These are phyloP conservation scores for Collybia sp. DNA, from an alignment of 768 basidiomycete genomes.

Conservation along the genomic window DNA sequence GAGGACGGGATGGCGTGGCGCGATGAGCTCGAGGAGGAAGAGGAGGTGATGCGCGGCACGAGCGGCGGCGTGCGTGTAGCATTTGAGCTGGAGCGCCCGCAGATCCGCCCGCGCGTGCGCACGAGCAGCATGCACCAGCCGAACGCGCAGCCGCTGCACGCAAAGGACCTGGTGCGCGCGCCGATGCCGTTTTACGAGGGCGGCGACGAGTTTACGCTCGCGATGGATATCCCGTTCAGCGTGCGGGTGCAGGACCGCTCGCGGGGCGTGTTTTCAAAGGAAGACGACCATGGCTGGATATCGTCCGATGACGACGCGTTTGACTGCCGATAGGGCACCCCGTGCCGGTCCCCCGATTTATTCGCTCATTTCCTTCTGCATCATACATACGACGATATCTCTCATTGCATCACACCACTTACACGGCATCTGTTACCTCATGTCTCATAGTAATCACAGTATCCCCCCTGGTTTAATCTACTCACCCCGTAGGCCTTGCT, in stretches of 20 bases:
- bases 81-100: slow-evolving; percentile 21
- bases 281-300: background rate
- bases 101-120: slow-evolving; percentile 27
- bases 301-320: background rate
- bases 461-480: too few relatives aligned
- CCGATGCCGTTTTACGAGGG: slow-evolving; percentile 7
- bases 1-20: slow-evolving; percentile 18
- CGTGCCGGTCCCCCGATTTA: too few relatives aligned
- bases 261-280: background rate
- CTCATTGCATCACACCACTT: too few relatives aligned
- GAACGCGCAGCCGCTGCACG: slow-evolving; percentile 10
- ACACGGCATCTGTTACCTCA: too few relatives aligned
- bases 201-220: slow-evolving; percentile 39
- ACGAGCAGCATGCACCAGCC: slow-evolving; percentile 26
- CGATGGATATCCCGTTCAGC: slow-evolving; percentile 34
- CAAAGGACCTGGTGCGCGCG: background rate
- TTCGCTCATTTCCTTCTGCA: too few relatives aligned
- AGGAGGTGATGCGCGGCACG: background rate
- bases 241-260: slow-evolving; percentile 7
- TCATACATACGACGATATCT: too few relatives aligned
- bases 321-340: background rate
- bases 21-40: slow-evolving; percentile 10
- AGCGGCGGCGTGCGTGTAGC: slow-evolving; percentile 7
- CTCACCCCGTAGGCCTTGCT: too few relatives aligned
- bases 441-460: too few relatives aligned